phyloP scores from a whole-genome alignment of 805 yeast species.

The Spathaspora hagerdaliae region DNA sequence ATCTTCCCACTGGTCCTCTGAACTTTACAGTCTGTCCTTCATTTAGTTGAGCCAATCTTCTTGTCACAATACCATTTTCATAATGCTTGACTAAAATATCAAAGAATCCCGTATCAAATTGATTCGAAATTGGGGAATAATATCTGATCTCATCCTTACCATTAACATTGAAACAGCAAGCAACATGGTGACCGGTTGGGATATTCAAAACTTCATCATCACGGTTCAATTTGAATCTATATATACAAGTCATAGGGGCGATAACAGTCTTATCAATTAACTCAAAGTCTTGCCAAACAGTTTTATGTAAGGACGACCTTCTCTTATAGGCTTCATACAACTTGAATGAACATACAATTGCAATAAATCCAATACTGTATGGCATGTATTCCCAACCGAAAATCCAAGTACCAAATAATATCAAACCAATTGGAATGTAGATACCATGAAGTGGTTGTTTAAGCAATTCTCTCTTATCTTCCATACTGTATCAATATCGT shows the following conservation, averaged over 20 bases:
- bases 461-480: constrained; percentile 50
- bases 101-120: constrained; percentile 66
- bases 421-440: constrained; percentile 61
- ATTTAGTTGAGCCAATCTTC: constrained; percentile 56
- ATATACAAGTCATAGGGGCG: constrained; percentile 67
- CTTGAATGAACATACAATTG: constrained; percentile 28
- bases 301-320: constrained; percentile 43
- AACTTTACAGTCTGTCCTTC: constrained; percentile 67
- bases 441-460: constrained; percentile 75
- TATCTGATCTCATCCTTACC: constrained; percentile 58
- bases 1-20: constrained; percentile 77
- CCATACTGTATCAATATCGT: constrained; percentile 13
- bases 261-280: constrained; percentile 70
- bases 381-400: constrained; percentile 51
- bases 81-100: constrained; percentile 77
- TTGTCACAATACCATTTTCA: constrained; percentile 66
- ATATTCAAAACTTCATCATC: constrained; percentile 59
- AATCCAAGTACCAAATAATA: constrained; percentile 57
- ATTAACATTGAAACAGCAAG: constrained; percentile 47
- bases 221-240: constrained; percentile 62
- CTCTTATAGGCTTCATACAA: constrained; percentile 39
- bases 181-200: constrained; percentile 75
- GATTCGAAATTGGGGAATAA: constrained; percentile 74
- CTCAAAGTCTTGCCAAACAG: constrained; percentile 63
- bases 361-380: constrained; percentile 32